Evolutionary conservation across 2,329 filamentous ascomycete genomes (phyloP).

Genomic region (Alternaria tenuissima): DNA sequence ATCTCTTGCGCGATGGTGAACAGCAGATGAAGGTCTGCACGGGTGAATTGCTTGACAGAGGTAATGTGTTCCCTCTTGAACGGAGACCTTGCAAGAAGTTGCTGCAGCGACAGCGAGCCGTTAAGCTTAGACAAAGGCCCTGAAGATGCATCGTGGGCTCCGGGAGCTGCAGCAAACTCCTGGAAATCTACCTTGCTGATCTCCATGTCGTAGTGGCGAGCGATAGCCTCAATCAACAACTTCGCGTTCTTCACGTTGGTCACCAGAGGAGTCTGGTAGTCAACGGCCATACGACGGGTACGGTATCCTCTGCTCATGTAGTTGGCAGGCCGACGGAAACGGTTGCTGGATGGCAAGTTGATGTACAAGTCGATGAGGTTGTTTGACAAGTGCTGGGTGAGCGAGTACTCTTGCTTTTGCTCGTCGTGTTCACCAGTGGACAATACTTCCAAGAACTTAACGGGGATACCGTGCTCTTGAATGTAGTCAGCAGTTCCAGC

Average conservation of each 20-base stretch:
- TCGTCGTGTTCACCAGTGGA: conserved; percentile 68
- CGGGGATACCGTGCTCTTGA: conserved; percentile 87
- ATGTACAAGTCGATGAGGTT: conserved; percentile 99
- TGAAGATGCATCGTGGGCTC: conserved; percentile 39
- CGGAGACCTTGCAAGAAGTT: conserved; percentile 78
- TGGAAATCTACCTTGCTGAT: conserved; percentile 88
- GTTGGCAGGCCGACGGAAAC: conserved; percentile 93
- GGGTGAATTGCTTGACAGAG: conserved; percentile 89
- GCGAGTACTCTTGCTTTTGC: conserved; percentile 93
- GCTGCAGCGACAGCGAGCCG: conserved; percentile 65
- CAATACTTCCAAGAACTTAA: conserved; percentile 92
- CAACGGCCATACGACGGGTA: conserved; percentile 96
- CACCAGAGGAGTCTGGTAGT: conserved; percentile 95
- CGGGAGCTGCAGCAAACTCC: conserved; percentile 68
- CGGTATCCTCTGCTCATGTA: conserved; percentile 99
- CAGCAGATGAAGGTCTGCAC: conserved; percentile 86
- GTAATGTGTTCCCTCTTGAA: conserved; percentile 92
- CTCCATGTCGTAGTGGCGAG: conserved; percentile 84
- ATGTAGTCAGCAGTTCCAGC: conserved; percentile 97
- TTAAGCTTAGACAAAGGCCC: conserved; percentile 63
- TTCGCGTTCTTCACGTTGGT: conserved; percentile 99
- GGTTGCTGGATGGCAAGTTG: conserved; percentile 98
- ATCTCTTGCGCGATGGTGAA: conserved; percentile 99
- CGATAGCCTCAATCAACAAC: conserved; percentile 92
- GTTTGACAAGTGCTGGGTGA: conserved; percentile 95